These are phyloP conservation scores for Immersiella caudata DNA, from an alignment of 495 filamentous ascomycete species.

Conservation along the genomic window DNA sequence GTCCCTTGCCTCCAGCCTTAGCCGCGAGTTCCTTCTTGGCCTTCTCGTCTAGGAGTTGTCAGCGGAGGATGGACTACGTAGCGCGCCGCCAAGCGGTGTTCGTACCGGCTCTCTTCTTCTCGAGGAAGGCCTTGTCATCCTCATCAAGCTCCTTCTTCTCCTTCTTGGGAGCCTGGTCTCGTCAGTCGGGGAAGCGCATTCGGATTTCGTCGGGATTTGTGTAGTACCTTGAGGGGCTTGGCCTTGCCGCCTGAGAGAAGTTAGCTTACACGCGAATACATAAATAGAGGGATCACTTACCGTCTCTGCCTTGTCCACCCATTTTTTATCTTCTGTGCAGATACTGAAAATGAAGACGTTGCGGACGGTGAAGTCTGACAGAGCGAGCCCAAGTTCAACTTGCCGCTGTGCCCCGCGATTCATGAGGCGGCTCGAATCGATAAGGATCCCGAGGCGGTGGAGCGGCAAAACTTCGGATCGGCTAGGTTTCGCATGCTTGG, in stretches of 20 bases:
- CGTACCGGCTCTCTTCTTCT: conserved; percentile 75
- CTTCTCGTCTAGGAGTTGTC: conserved; percentile 63
- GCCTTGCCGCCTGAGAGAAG: conserved; percentile 70
- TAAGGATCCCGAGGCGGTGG: conserved; percentile 19
- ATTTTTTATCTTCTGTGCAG: conserved; percentile 43
- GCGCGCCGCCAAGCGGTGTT: background rate
- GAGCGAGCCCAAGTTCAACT: conserved; percentile 23
- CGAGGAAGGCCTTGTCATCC: conserved; percentile 72
- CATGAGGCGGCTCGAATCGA: conserved; percentile 3
- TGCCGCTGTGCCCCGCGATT: conserved; percentile 23
- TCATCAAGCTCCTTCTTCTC: conserved; percentile 73
- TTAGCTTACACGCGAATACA: background rate
- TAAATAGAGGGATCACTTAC: conserved; percentile 37
- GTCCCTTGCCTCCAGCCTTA: conserved; percentile 61
- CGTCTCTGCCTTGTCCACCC: conserved; percentile 72
- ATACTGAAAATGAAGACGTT: background rate
- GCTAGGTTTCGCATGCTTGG: background rate
- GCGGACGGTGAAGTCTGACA: conserved; percentile 1
- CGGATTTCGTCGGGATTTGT: background rate
- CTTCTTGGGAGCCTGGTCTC: conserved; percentile 65
- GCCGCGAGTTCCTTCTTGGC: conserved; percentile 73
- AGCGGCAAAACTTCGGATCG: conserved; percentile 20
- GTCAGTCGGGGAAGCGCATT: background rate
- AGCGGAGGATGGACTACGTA: background rate
- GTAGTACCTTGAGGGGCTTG: conserved; percentile 71